Evolutionary conservation across 306 rosid species (phyloP).

Genomic region (Vigna unguiculata): DNA sequence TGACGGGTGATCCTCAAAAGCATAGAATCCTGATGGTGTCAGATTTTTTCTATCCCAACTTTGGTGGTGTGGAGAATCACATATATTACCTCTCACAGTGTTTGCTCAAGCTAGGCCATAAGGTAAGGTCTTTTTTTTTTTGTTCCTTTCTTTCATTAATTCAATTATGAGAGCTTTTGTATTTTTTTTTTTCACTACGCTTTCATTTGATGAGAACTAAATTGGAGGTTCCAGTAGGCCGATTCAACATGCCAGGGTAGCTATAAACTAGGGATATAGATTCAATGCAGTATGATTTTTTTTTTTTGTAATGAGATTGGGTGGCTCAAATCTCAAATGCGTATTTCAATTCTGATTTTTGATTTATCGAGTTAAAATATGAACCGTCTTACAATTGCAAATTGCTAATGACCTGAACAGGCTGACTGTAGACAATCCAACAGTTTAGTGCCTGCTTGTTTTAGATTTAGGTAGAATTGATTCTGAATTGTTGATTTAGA

Average conservation of each 20-base stretch:
- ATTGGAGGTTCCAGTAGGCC: neutral
- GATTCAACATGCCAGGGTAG: neutral
- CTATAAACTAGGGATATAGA: neutral
- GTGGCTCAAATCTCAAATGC: neutral
- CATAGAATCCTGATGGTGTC: conserved; percentile 85
- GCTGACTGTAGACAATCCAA: neutral
- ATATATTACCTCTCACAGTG: conserved; percentile 87
- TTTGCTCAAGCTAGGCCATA: conserved; percentile 89
- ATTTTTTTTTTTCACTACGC: neutral
- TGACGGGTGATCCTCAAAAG: conserved; percentile 62
- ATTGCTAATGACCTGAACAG: neutral
- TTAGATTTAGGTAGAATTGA: neutral
- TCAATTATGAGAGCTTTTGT: neutral
- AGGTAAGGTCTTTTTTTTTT: conserved; percentile 59
- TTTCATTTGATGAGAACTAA: neutral
- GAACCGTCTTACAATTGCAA: neutral
- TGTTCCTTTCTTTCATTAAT: neutral
- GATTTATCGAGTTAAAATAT: neutral
- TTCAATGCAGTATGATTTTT: neutral
- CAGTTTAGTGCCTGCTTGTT: neutral
- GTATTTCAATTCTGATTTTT: neutral
- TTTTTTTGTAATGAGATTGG: neutral
- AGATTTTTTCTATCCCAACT: conserved; percentile 94
- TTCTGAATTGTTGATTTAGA: neutral
- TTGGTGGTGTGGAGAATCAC: conserved; percentile 94